These are phyloP conservation scores for Torrubiellomyces zombiae DNA, from an alignment of 2,329 filamentous ascomycete species.

Conservation along the genomic window DNA sequence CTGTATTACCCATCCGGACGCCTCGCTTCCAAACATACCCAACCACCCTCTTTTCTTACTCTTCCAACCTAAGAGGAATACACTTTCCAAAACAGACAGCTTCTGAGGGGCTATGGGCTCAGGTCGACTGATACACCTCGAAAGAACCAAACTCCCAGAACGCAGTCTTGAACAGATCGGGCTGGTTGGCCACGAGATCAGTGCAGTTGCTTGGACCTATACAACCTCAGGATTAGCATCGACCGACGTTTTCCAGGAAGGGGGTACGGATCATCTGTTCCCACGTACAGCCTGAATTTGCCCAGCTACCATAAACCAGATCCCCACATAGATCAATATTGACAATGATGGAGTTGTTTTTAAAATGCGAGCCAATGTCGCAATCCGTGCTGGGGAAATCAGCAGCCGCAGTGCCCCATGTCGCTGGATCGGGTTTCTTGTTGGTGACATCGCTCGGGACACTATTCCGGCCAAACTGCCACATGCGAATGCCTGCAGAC, in stretches of 20 bases:
- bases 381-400: slow-evolving; percentile 50
- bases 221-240: not conserved
- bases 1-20: no score
- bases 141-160: slow-evolving; percentile 51
- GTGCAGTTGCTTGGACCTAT: slow-evolving; percentile 37
- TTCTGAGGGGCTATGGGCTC: no score
- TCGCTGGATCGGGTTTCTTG: slow-evolving; percentile 38
- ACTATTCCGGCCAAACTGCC: slow-evolving; percentile 35
- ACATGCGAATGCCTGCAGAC: slow-evolving; percentile 42
- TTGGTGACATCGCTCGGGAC: slow-evolving; percentile 35
- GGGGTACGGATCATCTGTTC: not conserved
- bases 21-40: no score
- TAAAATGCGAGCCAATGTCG: slow-evolving; percentile 41
- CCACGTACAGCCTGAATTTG: slow-evolving; percentile 25
- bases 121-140: slow-evolving; percentile 31
- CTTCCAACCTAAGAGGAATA: not conserved
- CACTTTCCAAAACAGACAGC: not conserved
- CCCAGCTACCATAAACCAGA: slow-evolving; percentile 30
- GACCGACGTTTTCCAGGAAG: not conserved
- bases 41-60: no score
- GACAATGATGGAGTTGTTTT: slow-evolving; percentile 47
- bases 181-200: slow-evolving; percentile 40
- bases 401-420: slow-evolving; percentile 44
- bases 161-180: slow-evolving; percentile 36
- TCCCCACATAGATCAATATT: slow-evolving; percentile 51